Evolutionary conservation across 2,329 filamentous ascomycete species (phyloP).

Genomic region (Amylocarpus encephaloides): DNA sequence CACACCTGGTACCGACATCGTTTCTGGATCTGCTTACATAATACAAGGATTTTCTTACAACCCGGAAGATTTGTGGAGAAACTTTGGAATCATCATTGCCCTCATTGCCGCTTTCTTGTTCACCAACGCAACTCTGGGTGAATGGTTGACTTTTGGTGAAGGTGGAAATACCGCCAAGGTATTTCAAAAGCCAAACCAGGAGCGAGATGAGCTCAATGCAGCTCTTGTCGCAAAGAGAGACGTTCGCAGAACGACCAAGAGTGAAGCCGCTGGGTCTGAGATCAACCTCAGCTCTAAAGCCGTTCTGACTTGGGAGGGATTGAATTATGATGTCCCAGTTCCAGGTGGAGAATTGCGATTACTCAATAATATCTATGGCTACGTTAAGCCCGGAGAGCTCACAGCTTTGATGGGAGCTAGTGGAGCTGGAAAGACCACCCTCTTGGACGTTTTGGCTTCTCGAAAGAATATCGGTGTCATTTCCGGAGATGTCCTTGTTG

Average conservation of each 20-base stretch:
- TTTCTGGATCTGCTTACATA: slow-evolving; percentile 66
- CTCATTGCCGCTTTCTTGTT: slow-evolving; percentile 71
- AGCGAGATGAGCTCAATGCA: slow-evolving; percentile 59
- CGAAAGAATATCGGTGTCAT: slow-evolving; percentile 61
- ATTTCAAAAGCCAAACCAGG: slow-evolving; percentile 64
- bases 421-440: slow-evolving; percentile 60
- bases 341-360: slow-evolving; percentile 40
- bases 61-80: slow-evolving; percentile 67
- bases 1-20: slow-evolving; percentile 52
- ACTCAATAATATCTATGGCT: slow-evolving; percentile 55
- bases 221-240: slow-evolving; percentile 54
- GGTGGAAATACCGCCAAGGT: slow-evolving; percentile 77
- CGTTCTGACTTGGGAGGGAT: slow-evolving; percentile 78
- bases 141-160: slow-evolving; percentile 70
- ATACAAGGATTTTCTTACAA: slow-evolving; percentile 60
- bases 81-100: slow-evolving; percentile 73
- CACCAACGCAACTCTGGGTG: slow-evolving; percentile 71
- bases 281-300: slow-evolving; percentile 54
- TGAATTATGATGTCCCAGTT: slow-evolving; percentile 67
- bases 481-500: slow-evolving; percentile 55
- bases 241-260: slow-evolving; percentile 42
- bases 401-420: slow-evolving; percentile 58
- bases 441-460: slow-evolving; percentile 57
- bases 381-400: slow-evolving; percentile 54
- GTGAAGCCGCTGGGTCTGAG: slow-evolving; percentile 40